Conservation (phyloP, 2,329 filamentous ascomycete genomes). For the Zymoseptoria crescenta region DNA sequence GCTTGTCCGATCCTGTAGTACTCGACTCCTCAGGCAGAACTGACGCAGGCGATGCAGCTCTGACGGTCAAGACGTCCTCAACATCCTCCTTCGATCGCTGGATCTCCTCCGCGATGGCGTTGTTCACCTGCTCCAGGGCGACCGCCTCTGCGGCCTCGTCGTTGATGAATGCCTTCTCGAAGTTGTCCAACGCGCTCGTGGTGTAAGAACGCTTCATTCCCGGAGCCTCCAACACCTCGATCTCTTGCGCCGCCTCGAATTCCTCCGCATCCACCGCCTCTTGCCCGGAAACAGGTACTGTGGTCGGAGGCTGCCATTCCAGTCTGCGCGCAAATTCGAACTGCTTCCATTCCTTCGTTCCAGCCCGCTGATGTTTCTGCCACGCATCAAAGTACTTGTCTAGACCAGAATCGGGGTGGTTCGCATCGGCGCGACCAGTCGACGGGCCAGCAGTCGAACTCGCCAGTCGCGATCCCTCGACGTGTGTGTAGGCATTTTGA, state of each 20-base stretch:
- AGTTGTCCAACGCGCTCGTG: conserved; percentile 52
- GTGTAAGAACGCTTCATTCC: conserved; percentile 44
- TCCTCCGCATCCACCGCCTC: conserved; percentile 33
- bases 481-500: conserved; percentile 25
- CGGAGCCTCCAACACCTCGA: conserved; percentile 19
- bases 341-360: conserved; percentile 81
- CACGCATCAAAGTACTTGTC: conserved; percentile 89
- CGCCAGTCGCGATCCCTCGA: conserved; percentile 29
- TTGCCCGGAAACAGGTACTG: conserved; percentile 31
- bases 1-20: conserved; percentile 14
- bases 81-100: conserved; percentile 50
- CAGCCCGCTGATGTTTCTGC: conserved; percentile 65
- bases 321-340: conserved; percentile 83
- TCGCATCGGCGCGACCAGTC: conserved; percentile 24
- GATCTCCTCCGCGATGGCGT: conserved; percentile 73
- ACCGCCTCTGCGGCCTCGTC: conserved; percentile 42
- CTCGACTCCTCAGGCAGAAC: conserved; percentile 6
- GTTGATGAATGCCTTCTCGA: conserved; percentile 46
- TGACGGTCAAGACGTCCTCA: conserved; percentile 24
- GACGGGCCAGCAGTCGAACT: conserved; percentile 29
- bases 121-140: conserved; percentile 73
- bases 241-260: conserved; percentile 24
- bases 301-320: conserved; percentile 65
- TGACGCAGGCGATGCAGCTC: conserved; percentile 12
- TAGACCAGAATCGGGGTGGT: conserved; percentile 48